These are phyloP conservation scores for Boletus reticuloceps DNA, from an alignment of 768 basidiomycete genomes.

Conservation along the genomic window DNA sequence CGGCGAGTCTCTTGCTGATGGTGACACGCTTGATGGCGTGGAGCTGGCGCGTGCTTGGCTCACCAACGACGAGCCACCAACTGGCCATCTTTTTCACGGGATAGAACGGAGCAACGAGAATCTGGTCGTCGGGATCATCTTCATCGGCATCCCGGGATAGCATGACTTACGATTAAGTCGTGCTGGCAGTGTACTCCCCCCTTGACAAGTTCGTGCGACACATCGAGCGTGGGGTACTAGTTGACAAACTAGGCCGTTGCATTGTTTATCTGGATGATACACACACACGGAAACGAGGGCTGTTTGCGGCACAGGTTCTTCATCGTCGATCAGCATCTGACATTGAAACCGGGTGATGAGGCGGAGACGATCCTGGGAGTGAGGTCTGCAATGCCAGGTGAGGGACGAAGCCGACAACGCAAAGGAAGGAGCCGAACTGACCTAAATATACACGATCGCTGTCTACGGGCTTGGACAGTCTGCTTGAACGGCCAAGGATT, in stretches of 20 bases:
- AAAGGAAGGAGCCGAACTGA: no score
- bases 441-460: no score
- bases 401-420: slow-evolving; percentile 24
- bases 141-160: slow-evolving; percentile 82
- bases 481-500: no score
- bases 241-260: slow-evolving; percentile 74
- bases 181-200: slow-evolving; percentile 80
- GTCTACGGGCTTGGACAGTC: no score
- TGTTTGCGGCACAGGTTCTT: no score
- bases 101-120: slow-evolving; percentile 91
- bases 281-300: no score
- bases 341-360: no score
- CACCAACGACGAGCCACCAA: slow-evolving; percentile 98
- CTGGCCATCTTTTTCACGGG: slow-evolving; percentile 88
- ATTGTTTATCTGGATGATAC: no score
- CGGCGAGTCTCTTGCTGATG: slow-evolving; percentile 63
- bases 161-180: slow-evolving; percentile 78
- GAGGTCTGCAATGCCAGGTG: no score
- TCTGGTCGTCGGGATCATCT: slow-evolving; percentile 72
- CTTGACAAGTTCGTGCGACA: slow-evolving; percentile 80
- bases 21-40: slow-evolving; percentile 86
- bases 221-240: slow-evolving; percentile 95
- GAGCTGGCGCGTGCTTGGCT: slow-evolving; percentile 73
- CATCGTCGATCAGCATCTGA: no score
- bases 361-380: no score